A percentile compares a stretch with the other conserved stretches of the same genome.
Evolutionary conservation across 1,284 basidiomycete genomes (phyloP).

Genomic region (Trichosporon sp.): DNA sequence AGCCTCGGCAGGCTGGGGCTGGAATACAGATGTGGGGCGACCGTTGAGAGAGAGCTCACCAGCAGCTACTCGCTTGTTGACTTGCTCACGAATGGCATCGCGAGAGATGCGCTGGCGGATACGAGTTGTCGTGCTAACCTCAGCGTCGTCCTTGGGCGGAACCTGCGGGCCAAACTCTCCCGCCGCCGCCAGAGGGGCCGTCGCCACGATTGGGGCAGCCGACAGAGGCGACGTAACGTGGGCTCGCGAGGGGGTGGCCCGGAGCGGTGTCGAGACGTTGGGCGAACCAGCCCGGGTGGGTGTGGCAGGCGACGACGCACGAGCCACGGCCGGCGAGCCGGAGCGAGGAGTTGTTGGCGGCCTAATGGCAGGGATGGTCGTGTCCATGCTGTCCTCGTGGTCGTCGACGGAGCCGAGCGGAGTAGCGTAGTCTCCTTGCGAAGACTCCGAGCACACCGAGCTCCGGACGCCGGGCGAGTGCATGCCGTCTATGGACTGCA

Average conservation of each 20-base stretch:
- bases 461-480: background rate
- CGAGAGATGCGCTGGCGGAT: slow-evolving; percentile 56
- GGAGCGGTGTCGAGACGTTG: slow-evolving; percentile 24
- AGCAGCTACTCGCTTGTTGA: slow-evolving; percentile 48
- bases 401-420: slow-evolving; percentile 12
- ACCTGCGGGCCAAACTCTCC: slow-evolving; percentile 27
- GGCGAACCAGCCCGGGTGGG: slow-evolving; percentile 25
- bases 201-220: slow-evolving; percentile 5
- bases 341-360: slow-evolving; percentile 17
- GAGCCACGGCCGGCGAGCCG: background rate
- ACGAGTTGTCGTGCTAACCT: slow-evolving; percentile 36
- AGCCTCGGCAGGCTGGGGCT: background rate
- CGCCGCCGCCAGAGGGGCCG: background rate
- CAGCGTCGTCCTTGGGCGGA: slow-evolving; percentile 16
- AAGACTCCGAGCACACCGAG: slow-evolving; percentile 4
- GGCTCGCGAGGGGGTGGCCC: slow-evolving; percentile 9
- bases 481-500: background rate
- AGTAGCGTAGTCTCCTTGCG: slow-evolving; percentile 13
- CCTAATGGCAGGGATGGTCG: slow-evolving; percentile 4
- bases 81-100: slow-evolving; percentile 53
- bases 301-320: slow-evolving; percentile 19
- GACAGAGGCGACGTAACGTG: slow-evolving; percentile 5
- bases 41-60: slow-evolving; percentile 35
- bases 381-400: slow-evolving; percentile 19
- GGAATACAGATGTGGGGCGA: slow-evolving; percentile 13